Conservation (phyloP, 345 rosid species). For the Capsella bursapastoris region DNA sequence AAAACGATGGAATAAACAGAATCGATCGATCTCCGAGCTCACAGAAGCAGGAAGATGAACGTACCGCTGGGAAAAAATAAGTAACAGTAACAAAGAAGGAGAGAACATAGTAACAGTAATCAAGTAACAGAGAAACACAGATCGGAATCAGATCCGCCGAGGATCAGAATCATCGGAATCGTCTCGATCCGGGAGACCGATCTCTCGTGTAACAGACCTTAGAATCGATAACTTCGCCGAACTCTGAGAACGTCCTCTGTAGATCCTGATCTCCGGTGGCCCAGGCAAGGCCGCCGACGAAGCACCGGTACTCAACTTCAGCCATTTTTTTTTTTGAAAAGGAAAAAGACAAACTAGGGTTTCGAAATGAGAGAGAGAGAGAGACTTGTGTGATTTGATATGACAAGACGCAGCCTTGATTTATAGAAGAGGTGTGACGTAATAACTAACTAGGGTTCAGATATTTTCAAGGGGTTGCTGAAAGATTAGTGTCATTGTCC, state of each 20-base stretch:
- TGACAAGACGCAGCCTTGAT: conserved; percentile 27
- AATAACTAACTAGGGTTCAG: conserved; percentile 35
- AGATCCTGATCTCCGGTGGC: conserved; percentile 71
- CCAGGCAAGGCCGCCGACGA: conserved; percentile 97
- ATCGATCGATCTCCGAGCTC: conserved; percentile 79
- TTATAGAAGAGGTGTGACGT: conserved; percentile 34
- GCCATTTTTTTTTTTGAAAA: conserved; percentile 26
- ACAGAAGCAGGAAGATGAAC: conserved; percentile 73
- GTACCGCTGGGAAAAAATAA: conserved; percentile 71
- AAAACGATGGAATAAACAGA: background rate
- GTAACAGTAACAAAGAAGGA: conserved; percentile 72
- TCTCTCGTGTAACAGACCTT: conserved; percentile 82
- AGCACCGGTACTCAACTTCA: conserved; percentile 81
- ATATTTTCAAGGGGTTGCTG: conserved; percentile 25
- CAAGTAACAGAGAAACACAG: conserved; percentile 51
- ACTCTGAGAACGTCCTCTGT: conserved; percentile 59
- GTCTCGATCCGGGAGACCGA: conserved; percentile 43
- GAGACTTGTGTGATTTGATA: conserved; percentile 26
- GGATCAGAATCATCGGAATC: conserved; percentile 42
- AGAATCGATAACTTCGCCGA: conserved; percentile 82
- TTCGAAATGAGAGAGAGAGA: background rate
- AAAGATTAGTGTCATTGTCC: background rate
- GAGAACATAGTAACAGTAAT: conserved; percentile 64
- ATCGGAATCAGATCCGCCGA: conserved; percentile 51
- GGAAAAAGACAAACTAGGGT: background rate